Evolutionary conservation across 257 asterid species (phyloP).

Genomic region (Nicotiana knightiana): DNA sequence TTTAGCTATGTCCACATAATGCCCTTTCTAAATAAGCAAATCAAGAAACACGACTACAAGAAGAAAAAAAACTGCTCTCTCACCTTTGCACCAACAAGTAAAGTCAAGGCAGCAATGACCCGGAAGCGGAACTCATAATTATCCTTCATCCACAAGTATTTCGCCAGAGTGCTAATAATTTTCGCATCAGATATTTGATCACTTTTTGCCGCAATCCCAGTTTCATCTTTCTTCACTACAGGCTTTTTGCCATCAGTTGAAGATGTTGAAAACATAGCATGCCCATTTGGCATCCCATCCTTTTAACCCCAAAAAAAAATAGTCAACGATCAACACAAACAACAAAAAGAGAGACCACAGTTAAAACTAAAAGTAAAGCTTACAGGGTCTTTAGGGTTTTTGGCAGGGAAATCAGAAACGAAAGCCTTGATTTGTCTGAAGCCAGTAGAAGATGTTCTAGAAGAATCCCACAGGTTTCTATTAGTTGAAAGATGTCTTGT

Average conservation of each 20-base stretch:
- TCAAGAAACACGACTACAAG: not conserved
- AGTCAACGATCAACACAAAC: constrained; percentile 1
- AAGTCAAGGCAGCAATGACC: constrained; percentile 73
- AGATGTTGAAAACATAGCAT: constrained; percentile 60
- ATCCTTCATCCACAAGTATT: constrained; percentile 89
- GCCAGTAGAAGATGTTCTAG: constrained; percentile 32
- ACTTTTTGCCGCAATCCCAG: constrained; percentile 17
- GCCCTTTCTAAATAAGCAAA: not conserved
- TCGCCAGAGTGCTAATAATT: constrained; percentile 62
- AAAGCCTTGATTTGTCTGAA: constrained; percentile 49
- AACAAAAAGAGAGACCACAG: not conserved
- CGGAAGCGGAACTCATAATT: constrained; percentile 71
- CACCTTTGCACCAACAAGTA: constrained; percentile 82
- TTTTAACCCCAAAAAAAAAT: not conserved
- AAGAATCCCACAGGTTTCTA: constrained; percentile 38
- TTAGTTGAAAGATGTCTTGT: constrained; percentile 32
- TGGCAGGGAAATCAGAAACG: constrained; percentile 58
- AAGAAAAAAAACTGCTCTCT: not conserved
- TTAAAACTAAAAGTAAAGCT: not conserved
- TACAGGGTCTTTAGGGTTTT: constrained; percentile 44
- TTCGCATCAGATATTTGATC: constrained; percentile 36
- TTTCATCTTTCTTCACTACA: constrained; percentile 32
- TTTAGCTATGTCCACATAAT: not conserved
- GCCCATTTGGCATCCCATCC: constrained; percentile 44
- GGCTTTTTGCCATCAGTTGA: constrained; percentile 18